phyloP scores from a whole-genome alignment of 805 yeast species.

The Metschnikowia sp. region DNA sequence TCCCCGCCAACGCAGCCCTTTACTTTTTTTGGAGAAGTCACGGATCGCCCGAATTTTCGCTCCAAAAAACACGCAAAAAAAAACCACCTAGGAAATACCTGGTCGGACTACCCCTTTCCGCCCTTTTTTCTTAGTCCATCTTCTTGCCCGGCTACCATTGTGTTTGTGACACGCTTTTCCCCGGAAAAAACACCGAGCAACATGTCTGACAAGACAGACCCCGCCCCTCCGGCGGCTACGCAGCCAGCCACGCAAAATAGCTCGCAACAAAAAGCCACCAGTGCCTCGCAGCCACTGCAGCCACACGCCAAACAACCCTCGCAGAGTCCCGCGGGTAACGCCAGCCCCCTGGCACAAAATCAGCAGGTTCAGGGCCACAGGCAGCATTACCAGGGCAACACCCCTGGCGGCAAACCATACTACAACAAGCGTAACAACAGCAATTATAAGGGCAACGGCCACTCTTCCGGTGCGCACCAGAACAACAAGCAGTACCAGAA shows the following conservation, averaged over 20 bases:
- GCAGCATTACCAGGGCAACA: conserved; percentile 5
- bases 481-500: conserved; percentile 17
- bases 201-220: conserved; percentile 12
- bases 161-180: too few species aligned
- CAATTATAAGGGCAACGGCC: conserved; percentile 14
- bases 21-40: background rate
- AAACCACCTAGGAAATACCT: background rate
- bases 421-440: conserved; percentile 18
- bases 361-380: conserved; percentile 7
- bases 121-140: background rate
- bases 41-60: background rate
- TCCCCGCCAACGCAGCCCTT: conserved; percentile 3
- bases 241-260: background rate
- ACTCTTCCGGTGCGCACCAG: conserved; percentile 7
- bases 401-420: conserved; percentile 10
- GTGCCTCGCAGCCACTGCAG: conserved; percentile 7
- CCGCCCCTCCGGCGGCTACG: conserved; percentile 1
- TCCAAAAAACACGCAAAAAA: background rate
- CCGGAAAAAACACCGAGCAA: background rate
- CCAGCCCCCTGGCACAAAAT: conserved; percentile 1
- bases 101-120: background rate
- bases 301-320: conserved; percentile 2
- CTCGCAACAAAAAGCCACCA: background rate
- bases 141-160: background rate
- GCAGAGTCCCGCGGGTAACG: background rate